A percentile compares a stretch with the other conserved stretches of the same genome.
phyloP scores from a whole-genome alignment of 306 rosid genomes.

The Gynostemma pentaphyllum region DNA sequence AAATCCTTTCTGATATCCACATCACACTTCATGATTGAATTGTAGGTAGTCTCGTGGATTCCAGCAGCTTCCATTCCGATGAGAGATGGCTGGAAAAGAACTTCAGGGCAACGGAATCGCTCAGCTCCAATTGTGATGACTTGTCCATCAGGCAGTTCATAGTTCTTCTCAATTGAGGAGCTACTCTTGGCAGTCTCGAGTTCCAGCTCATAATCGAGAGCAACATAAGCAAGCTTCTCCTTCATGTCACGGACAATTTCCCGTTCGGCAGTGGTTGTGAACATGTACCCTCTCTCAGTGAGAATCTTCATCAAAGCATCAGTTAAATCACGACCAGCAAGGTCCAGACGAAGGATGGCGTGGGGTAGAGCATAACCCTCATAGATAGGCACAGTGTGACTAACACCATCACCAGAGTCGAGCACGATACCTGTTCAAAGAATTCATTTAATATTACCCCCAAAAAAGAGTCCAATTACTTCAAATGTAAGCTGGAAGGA shows the following conservation, averaged over 20 bases:
- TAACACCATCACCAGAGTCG: constrained; percentile 97
- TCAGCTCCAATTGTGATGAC: constrained; percentile 96
- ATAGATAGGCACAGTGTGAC: constrained; percentile 94
- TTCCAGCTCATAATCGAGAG: constrained; percentile 86
- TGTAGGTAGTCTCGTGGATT: constrained; percentile 93
- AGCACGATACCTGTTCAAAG: constrained; percentile 65
- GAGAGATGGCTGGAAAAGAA: constrained; percentile 96
- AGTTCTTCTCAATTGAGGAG: constrained; percentile 90
- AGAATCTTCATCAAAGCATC: constrained; percentile 93
- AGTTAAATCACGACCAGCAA: constrained; percentile 96
- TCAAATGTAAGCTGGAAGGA: background rate
- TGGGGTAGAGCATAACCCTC: constrained; percentile 97
- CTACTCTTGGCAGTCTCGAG: constrained; percentile 95
- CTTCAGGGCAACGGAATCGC: constrained; percentile 95
- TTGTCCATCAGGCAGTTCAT: constrained; percentile 89
- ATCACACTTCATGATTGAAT: constrained; percentile 97
- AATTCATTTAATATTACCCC: background rate
- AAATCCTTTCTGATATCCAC: constrained; percentile 96
- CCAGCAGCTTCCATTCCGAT: constrained; percentile 99
- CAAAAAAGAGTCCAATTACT: background rate
- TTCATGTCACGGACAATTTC: constrained; percentile 99
- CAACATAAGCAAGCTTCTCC: constrained; percentile 97
- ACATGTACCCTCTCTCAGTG: constrained; percentile 97
- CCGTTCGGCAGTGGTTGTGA: constrained; percentile 97
- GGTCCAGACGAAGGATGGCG: constrained; percentile 94